phyloP scores from a whole-genome alignment of 176 grass and related monocot genomes.

The Avena sativa region DNA sequence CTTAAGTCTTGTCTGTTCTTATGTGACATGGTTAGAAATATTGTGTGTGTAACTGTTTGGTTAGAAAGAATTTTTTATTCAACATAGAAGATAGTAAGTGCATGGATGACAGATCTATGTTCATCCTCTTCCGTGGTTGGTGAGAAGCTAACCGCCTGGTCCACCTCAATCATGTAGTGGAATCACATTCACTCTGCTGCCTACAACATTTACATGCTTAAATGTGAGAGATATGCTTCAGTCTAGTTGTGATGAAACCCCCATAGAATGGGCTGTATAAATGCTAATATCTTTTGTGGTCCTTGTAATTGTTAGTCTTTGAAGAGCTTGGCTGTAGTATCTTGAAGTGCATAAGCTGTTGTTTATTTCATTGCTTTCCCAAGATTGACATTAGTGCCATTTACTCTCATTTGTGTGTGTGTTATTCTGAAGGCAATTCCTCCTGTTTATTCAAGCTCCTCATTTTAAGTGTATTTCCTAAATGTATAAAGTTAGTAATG shows the following conservation, averaged over 20 bases:
- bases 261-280: not conserved
- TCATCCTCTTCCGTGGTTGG: not conserved
- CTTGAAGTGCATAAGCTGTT: not conserved
- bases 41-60: not conserved
- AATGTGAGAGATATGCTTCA: not conserved
- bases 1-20: not conserved
- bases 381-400: not conserved
- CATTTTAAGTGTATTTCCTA: not conserved
- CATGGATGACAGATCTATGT: not conserved
- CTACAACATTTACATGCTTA: constrained; percentile 24
- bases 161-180: not conserved
- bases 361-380: not conserved
- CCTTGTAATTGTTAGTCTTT: not conserved
- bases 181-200: not conserved
- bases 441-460: constrained; percentile 4
- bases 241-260: not conserved
- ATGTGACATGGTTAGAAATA: not conserved
- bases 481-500: not conserved
- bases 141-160: not conserved
- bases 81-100: not conserved
- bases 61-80: not conserved
- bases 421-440: not conserved
- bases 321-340: not conserved
- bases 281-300: not conserved
- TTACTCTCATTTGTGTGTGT: not conserved